Percentiles rank a stretch among this genome's conserved stretches.
These are phyloP conservation scores for Ilyonectria mors-panacis DNA, from an alignment of 2,329 filamentous ascomycete species.

Conservation along the genomic window DNA sequence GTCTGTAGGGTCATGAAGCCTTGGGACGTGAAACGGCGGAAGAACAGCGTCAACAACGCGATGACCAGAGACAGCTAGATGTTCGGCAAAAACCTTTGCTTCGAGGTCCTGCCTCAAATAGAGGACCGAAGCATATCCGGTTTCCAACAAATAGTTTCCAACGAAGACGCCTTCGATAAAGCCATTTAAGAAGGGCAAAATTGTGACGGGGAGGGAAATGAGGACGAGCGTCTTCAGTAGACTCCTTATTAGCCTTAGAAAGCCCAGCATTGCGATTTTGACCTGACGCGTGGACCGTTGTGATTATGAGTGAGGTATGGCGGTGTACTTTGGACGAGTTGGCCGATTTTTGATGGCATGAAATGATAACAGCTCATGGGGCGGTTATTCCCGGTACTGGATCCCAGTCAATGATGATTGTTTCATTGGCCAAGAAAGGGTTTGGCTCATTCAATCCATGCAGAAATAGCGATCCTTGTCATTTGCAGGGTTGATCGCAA, in stretches of 20 bases:
- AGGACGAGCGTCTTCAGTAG: conserved; percentile 14
- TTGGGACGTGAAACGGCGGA: conserved; percentile 18
- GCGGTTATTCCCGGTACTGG: not conserved
- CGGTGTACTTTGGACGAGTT: not conserved
- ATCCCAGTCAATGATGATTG: not conserved
- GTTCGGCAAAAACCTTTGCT: not conserved
- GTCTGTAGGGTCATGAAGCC: conserved; percentile 14
- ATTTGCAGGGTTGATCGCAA: no score
- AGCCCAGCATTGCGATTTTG: not conserved
- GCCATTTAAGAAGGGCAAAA: conserved; percentile 21
- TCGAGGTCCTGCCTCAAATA: not conserved
- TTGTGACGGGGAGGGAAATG: conserved; percentile 22
- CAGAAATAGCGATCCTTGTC: not conserved
- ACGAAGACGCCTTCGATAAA: conserved; percentile 21
- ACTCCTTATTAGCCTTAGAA: conserved; percentile 9
- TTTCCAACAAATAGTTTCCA: not conserved
- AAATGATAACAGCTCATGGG: no score
- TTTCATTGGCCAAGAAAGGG: not conserved
- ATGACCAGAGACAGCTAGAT: not conserved
- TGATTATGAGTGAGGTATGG: not conserved
- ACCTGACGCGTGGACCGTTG: no score
- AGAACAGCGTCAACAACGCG: not conserved
- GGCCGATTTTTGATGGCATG: not conserved
- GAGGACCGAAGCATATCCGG: not conserved
- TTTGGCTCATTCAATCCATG: no score